Evolutionary conservation across 495 filamentous ascomycete genomes (phyloP).

Genomic region (Thermothielavioides terrestris): DNA sequence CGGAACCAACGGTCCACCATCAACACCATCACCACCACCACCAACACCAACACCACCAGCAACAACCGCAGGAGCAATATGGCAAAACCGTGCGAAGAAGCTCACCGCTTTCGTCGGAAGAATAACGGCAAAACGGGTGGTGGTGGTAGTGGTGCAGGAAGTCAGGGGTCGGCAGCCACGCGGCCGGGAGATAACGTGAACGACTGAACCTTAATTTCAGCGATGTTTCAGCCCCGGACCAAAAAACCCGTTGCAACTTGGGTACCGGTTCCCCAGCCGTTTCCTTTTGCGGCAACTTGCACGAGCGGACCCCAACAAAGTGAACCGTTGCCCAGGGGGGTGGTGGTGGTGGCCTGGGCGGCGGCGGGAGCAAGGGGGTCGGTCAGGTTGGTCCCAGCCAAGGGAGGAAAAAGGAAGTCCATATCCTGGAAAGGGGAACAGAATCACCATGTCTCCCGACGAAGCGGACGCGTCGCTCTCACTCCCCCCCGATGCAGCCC

Average conservation of each 20-base stretch:
- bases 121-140: slow-evolving; percentile 23
- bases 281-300: slow-evolving; percentile 10
- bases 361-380: neutral
- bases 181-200: slow-evolving; percentile 26
- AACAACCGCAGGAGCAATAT: slow-evolving; percentile 11
- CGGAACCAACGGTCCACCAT: slow-evolving; percentile 20
- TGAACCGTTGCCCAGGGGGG: neutral
- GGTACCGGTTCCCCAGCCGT: neutral
- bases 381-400: too few relatives aligned
- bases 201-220: slow-evolving; percentile 33
- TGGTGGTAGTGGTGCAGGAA: slow-evolving; percentile 21
- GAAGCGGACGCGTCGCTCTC: neutral
- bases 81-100: slow-evolving; percentile 16
- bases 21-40: slow-evolving; percentile 8
- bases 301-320: neutral
- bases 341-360: neutral
- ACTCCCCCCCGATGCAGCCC: too few relatives aligned
- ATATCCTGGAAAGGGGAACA: slow-evolving; percentile 1
- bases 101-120: slow-evolving; percentile 21
- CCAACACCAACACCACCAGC: slow-evolving; percentile 3
- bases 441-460: slow-evolving; percentile 1
- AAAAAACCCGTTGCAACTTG: slow-evolving; percentile 13
- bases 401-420: neutral
- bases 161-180: slow-evolving; percentile 28
- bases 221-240: slow-evolving; percentile 28